Evolutionary conservation across 805 yeast genomes (phyloP).

Genomic region (Nakazawaea holstii): DNA sequence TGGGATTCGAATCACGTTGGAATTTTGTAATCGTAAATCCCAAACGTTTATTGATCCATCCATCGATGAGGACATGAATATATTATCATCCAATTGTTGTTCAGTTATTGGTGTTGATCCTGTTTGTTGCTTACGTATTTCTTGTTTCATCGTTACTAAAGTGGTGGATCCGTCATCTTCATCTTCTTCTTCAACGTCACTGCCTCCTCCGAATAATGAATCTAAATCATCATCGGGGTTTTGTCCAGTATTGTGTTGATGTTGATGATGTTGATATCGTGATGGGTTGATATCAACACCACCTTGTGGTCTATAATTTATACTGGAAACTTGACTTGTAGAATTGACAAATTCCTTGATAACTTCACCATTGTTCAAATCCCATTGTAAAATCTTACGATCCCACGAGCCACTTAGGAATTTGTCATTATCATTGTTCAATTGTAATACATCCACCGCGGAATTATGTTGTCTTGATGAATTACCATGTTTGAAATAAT

Average conservation of each 20-base stretch:
- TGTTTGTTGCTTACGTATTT: slow-evolving; percentile 1
- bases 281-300: slow-evolving; percentile 38
- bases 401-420: slow-evolving; percentile 93
- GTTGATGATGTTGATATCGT: slow-evolving; percentile 18
- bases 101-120: background rate
- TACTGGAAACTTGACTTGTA: slow-evolving; percentile 40
- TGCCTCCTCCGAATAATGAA: slow-evolving; percentile 42
- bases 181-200: slow-evolving; percentile 24
- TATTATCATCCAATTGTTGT: slow-evolving; percentile 25
- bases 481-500: slow-evolving; percentile 46
- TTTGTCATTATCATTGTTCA: slow-evolving; percentile 55
- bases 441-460: slow-evolving; percentile 65
- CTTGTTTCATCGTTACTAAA: slow-evolving; percentile 37
- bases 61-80: slow-evolving; percentile 74
- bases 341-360: slow-evolving; percentile 45
- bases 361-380: slow-evolving; percentile 64
- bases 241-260: slow-evolving; percentile 14
- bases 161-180: slow-evolving; percentile 7
- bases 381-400: slow-evolving; percentile 76
- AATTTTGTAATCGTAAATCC: slow-evolving; percentile 56
- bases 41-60: slow-evolving; percentile 80
- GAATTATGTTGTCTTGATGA: slow-evolving; percentile 49
- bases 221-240: slow-evolving; percentile 32
- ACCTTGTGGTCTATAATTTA: slow-evolving; percentile 65
- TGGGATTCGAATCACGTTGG: slow-evolving; percentile 21